Evolutionary conservation across 148 eudicot genomes (phyloP).

Genomic region (Mesembryanthemum crystallinum): DNA sequence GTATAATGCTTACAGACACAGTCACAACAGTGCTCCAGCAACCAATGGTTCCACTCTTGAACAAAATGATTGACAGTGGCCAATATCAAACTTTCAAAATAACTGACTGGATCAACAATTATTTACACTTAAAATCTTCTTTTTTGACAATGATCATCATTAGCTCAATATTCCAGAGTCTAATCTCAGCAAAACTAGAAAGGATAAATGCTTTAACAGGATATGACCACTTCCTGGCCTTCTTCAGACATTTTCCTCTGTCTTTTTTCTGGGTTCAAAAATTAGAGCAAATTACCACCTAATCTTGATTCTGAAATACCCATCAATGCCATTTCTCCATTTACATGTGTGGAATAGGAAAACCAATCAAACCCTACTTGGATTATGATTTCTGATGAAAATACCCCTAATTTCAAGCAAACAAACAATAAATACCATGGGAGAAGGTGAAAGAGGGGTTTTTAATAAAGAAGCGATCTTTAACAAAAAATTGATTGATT

Average conservation of each 20-base stretch:
- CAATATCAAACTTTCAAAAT: neutral
- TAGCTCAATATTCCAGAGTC: neutral
- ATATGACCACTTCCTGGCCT: neutral
- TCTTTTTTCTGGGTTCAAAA: neutral
- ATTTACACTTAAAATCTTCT: neutral
- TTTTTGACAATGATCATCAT: neutral
- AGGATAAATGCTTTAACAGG: neutral
- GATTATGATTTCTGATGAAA: neutral
- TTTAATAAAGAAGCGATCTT: slow-evolving; percentile 8
- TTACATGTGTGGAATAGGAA: neutral
- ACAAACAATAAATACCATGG: neutral
- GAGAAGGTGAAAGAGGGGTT: neutral
- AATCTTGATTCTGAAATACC: neutral
- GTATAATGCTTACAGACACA: too few relatives aligned
- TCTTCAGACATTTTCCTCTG: neutral
- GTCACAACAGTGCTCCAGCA: neutral
- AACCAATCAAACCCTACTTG: neutral
- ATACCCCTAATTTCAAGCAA: neutral
- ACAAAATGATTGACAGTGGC: neutral
- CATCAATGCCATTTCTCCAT: neutral
- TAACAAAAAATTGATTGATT: neutral
- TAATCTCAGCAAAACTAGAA: neutral
- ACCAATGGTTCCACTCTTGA: neutral
- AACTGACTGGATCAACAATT: neutral
- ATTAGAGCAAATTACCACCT: neutral